A percentile compares a stretch with the other conserved stretches of the same genome.
Evolutionary conservation across 2,329 filamentous ascomycete species (phyloP).

Genomic region (Aspergillus floridensis): DNA sequence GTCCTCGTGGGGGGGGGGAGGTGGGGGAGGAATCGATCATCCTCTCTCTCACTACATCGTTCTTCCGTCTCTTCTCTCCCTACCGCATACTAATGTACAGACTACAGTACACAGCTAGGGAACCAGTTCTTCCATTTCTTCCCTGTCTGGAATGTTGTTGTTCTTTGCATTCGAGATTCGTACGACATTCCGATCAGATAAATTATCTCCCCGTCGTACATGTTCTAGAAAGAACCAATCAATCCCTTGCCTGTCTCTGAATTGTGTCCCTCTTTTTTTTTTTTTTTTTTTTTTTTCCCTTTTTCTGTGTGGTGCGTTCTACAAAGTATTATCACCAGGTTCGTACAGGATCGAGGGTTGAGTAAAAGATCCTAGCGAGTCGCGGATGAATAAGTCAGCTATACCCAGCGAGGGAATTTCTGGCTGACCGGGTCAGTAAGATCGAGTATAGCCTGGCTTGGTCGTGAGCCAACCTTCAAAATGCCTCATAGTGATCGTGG

Average conservation of each 20-base stretch:
- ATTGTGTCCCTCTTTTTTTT: background rate
- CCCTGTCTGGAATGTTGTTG: constrained; percentile 4
- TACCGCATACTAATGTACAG: background rate
- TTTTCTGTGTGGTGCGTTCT: background rate
- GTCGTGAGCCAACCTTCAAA: constrained; percentile 7
- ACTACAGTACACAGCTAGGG: background rate
- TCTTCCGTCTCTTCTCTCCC: background rate
- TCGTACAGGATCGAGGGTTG: background rate
- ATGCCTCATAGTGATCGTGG: constrained; percentile 6
- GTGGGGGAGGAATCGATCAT: constrained; percentile 3
- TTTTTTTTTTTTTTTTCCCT: background rate
- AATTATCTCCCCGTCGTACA: constrained; percentile 4
- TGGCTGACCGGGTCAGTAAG: constrained; percentile 7
- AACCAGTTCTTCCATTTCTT: constrained; percentile 2
- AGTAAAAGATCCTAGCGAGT: background rate
- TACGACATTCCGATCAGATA: constrained; percentile 17
- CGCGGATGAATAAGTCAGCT: background rate
- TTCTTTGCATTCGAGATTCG: constrained; percentile 10
- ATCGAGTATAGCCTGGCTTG: constrained; percentile 4
- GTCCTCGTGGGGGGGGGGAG: constrained; percentile 11
- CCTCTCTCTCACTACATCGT: background rate
- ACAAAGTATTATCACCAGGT: background rate
- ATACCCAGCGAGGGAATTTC: background rate
- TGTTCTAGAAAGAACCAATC: constrained; percentile 6
- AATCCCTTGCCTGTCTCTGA: background rate